Conservation (phyloP, 2,329 filamentous ascomycete species). For the Ceratocystis eucalypticola region DNA sequence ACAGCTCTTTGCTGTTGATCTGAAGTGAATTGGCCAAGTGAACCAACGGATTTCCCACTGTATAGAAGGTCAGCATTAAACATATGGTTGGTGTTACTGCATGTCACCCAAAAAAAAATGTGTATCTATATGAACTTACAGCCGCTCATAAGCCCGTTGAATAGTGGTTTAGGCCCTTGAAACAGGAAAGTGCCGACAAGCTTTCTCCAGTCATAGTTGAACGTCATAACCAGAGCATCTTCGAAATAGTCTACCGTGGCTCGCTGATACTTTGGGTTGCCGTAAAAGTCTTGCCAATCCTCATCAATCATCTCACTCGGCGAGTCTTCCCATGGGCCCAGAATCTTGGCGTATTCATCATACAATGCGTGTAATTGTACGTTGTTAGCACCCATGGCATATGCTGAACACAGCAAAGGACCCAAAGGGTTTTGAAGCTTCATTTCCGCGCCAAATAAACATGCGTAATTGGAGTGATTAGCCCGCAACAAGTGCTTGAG, state of each 20-base stretch:
- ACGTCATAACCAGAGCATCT: slow-evolving; percentile 61
- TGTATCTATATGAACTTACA: slow-evolving; percentile 38
- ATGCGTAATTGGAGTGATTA: slow-evolving; percentile 80
- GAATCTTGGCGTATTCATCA: slow-evolving; percentile 54
- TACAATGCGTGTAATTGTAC: slow-evolving; percentile 69
- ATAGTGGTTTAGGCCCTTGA: slow-evolving; percentile 57
- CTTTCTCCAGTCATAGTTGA: slow-evolving; percentile 71
- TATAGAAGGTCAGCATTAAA: slow-evolving; percentile 11
- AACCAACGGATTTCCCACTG: slow-evolving; percentile 83
- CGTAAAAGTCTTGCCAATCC: slow-evolving; percentile 80
- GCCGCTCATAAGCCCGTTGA: slow-evolving; percentile 67
- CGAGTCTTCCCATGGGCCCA: slow-evolving; percentile 72
- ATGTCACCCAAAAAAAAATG: background rate
- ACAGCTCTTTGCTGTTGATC: slow-evolving; percentile 69
- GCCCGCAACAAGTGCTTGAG: slow-evolving; percentile 83
- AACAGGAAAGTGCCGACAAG: slow-evolving; percentile 68
- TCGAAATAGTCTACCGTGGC: slow-evolving; percentile 94
- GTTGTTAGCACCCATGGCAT: slow-evolving; percentile 63
- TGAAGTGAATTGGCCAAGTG: slow-evolving; percentile 92
- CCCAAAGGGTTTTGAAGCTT: slow-evolving; percentile 68
- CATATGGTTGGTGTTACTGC: background rate
- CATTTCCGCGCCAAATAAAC: slow-evolving; percentile 60
- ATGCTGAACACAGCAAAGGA: slow-evolving; percentile 73
- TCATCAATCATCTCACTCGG: slow-evolving; percentile 68
- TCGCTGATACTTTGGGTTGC: slow-evolving; percentile 67